phyloP scores from a whole-genome alignment of 2,329 filamentous ascomycete genomes.

The Mariannaea elegans region DNA sequence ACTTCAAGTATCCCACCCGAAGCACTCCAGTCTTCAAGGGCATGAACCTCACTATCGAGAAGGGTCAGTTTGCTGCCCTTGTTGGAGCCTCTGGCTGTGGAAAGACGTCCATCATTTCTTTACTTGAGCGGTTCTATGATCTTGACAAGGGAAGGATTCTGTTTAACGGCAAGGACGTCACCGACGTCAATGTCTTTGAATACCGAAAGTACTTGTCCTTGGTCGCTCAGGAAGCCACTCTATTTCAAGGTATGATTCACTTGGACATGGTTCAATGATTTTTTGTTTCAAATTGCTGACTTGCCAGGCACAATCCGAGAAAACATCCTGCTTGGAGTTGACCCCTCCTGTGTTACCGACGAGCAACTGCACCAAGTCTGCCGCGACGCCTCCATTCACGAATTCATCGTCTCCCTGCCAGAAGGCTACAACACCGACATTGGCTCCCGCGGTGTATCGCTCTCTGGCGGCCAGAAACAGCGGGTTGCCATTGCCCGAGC shows the following conservation, averaged over 20 bases:
- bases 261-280: not conserved
- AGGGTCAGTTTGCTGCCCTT: constrained; percentile 75
- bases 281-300: not conserved
- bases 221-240: constrained; percentile 77
- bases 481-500: constrained; percentile 75
- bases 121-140: constrained; percentile 76
- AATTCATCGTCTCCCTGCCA: constrained; percentile 74
- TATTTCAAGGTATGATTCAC: constrained; percentile 67
- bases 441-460: constrained; percentile 71
- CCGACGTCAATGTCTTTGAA: constrained; percentile 63
- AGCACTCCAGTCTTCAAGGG: constrained; percentile 66
- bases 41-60: constrained; percentile 70
- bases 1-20: constrained; percentile 69
- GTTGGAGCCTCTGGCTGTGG: constrained; percentile 77
- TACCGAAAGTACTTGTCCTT: constrained; percentile 74
- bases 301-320: constrained; percentile 68
- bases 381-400: constrained; percentile 72
- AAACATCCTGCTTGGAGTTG: constrained; percentile 73
- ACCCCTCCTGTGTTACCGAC: constrained; percentile 60
- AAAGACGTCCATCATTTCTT: constrained; percentile 75
- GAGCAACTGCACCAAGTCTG: constrained; percentile 62
- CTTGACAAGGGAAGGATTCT: constrained; percentile 70
- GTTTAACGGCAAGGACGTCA: constrained; percentile 69
- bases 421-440: constrained; percentile 74
- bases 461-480: constrained; percentile 79